Conservation (phyloP, 345 rosid species). For the Cardamine occulta region DNA sequence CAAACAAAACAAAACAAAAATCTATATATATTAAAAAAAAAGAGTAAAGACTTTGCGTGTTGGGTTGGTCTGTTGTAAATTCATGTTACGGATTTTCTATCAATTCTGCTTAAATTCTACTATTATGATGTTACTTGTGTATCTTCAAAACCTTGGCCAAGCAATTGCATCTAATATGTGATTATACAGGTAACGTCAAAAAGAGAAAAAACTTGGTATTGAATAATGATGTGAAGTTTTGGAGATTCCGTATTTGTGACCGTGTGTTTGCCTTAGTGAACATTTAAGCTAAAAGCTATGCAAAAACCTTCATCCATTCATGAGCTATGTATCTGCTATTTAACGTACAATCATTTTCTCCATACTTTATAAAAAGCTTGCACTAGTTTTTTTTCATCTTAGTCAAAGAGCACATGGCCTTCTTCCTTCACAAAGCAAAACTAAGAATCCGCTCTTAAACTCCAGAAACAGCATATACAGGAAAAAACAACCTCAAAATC, state of each 20-base stretch:
- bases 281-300: neutral
- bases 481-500: neutral
- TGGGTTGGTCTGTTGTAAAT: constrained; percentile 37
- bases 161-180: neutral
- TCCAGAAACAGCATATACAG: neutral
- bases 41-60: constrained; percentile 22
- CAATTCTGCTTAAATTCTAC: neutral
- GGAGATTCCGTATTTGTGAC: neutral
- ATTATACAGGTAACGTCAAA: neutral
- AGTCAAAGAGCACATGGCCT: neutral
- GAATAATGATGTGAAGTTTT: neutral
- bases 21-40: neutral
- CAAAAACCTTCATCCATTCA: neutral
- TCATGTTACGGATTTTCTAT: constrained; percentile 3
- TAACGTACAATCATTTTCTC: neutral
- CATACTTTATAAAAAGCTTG: neutral
- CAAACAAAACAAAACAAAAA: neutral
- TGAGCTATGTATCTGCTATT: neutral
- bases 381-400: neutral
- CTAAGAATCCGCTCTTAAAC: neutral
- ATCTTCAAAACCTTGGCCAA: neutral
- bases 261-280: neutral
- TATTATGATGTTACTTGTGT: constrained; percentile 8
- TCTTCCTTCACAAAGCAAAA: constrained; percentile 12
- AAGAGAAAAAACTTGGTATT: neutral